A percentile compares a stretch with the other conserved stretches of the same genome.
phyloP scores from a whole-genome alignment of 129 eudicot species.

The Kitagawia praeruptora region DNA sequence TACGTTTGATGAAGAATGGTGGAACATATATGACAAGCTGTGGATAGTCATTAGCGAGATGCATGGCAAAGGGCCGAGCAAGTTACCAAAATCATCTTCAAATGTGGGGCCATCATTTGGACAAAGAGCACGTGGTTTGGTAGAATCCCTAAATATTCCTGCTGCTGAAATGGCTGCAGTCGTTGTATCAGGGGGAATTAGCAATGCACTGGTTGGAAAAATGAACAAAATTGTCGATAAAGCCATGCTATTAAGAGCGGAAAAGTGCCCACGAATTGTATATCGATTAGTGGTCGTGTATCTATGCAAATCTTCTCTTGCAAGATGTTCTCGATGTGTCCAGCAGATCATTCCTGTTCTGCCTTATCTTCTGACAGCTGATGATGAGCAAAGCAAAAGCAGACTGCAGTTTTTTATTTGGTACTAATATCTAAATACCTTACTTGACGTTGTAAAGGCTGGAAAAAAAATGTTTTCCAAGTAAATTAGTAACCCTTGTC shows the following conservation, averaged over 20 bases:
- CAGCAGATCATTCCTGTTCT: constrained; percentile 71
- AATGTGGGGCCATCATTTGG: constrained; percentile 66
- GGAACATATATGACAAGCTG: constrained; percentile 75
- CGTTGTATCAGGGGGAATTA: constrained; percentile 81
- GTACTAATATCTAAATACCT: constrained; percentile 25
- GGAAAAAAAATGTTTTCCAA: not conserved
- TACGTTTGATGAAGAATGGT: constrained; percentile 66
- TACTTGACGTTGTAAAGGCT: constrained; percentile 7
- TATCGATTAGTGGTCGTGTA: constrained; percentile 63
- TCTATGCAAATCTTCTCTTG: constrained; percentile 80
- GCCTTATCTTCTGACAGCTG: constrained; percentile 68
- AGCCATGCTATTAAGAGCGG: constrained; percentile 90
- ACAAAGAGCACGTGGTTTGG: constrained; percentile 98
- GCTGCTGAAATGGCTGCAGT: constrained; percentile 99
- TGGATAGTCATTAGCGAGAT: constrained; percentile 69
- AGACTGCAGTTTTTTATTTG: constrained; percentile 88
- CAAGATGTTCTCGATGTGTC: constrained; percentile 81
- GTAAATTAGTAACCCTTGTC: not conserved
- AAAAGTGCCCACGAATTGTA: constrained; percentile 80
- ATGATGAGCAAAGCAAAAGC: constrained; percentile 93
- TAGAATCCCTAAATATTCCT: constrained; percentile 92
- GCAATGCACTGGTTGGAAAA: constrained; percentile 81
- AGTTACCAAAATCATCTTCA: constrained; percentile 62
- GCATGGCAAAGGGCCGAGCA: constrained; percentile 90
- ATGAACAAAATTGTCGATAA: constrained; percentile 77